These are phyloP conservation scores for Fusarium odoratissimum DNA, from an alignment of 2,329 filamentous ascomycete genomes.

Conservation along the genomic window DNA sequence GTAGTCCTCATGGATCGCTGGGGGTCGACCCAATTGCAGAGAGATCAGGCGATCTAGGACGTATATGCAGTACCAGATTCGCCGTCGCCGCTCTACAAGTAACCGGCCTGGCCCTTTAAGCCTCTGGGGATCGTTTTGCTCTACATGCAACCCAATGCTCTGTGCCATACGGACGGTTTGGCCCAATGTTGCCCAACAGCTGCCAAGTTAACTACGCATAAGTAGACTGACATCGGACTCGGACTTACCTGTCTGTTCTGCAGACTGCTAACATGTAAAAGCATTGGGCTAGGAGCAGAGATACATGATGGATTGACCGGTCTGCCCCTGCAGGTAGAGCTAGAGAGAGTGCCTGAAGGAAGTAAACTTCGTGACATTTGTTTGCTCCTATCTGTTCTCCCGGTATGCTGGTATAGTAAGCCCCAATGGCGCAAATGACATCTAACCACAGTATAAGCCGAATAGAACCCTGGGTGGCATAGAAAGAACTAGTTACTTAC, in stretches of 20 bases:
- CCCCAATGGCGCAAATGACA: neutral
- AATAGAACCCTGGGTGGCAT: neutral
- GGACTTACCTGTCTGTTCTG: neutral
- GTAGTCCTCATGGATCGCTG: neutral
- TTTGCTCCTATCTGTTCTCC: neutral
- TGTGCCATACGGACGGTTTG: neutral
- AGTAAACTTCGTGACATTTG: neutral
- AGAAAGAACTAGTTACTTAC: neutral
- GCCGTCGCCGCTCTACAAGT: neutral
- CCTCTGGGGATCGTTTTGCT: neutral
- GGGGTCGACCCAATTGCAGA: neutral
- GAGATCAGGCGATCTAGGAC: neutral
- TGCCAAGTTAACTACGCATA: neutral
- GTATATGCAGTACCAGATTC: neutral
- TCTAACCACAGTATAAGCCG: rapidly evolving
- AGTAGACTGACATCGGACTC: rapidly evolving
- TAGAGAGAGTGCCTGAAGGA: neutral
- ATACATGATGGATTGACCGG: neutral
- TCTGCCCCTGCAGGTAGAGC: neutral
- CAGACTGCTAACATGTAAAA: neutral
- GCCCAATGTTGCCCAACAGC: neutral
- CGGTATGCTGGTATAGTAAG: neutral
- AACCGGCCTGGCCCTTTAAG: rapidly evolving
- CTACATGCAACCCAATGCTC: neutral
- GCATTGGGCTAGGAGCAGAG: neutral